Base-by-base conservation (phyloP, 2,329 filamentous ascomycete genomes). In the Furcasterigmium sp. region DNA sequence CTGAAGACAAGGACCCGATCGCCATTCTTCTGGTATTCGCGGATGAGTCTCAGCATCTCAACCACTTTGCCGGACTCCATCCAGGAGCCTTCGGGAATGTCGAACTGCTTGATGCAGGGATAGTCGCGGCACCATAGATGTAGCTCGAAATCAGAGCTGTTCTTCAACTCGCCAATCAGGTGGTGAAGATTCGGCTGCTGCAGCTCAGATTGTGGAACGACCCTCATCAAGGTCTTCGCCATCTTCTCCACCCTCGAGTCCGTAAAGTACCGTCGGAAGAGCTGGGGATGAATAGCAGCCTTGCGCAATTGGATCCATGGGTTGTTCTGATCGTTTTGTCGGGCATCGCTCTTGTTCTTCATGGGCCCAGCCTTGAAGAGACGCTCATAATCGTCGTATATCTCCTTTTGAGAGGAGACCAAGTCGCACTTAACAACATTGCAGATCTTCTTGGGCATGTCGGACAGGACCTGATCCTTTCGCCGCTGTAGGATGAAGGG, bases 401-500 rank as follows among this genome's bases (percentile, higher is more conserved):
- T 80, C 8, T 75, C 70, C 51, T 75, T 75, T 59, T 98, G 93
- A 0, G 73, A 70, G 3, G 76, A 68, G 23, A 85, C 86, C 70
- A 97, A 80, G 5, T 86, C 80, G 61, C 91, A 96, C 56, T 85
- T 85, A 48, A 91, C 82, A 2, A 96, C 83, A 4, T 81, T 80
- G 46, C 82, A 81, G 10, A 78, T 81, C 69, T 97, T 97, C 41
- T 75, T 72, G 0, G 93, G 91, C 50, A 98, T 75, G 56, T 93
- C 85, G 37, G 71, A 70, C n/a, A 97, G 75, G 8, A 96, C 91
- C 56, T 97, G 90, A 39, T 87, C 81, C 68, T 98, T 98, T 67
- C 93, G 91, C 8, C 93, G 80, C 49, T 95, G 88, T 3, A 98
- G 71, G 42, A 98, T 93, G 59, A 98, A 98, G 0, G 93, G 93